Conservation (phyloP, 1,284 basidiomycete genomes). For the Cutaneotrichosporon sp. region DNA sequence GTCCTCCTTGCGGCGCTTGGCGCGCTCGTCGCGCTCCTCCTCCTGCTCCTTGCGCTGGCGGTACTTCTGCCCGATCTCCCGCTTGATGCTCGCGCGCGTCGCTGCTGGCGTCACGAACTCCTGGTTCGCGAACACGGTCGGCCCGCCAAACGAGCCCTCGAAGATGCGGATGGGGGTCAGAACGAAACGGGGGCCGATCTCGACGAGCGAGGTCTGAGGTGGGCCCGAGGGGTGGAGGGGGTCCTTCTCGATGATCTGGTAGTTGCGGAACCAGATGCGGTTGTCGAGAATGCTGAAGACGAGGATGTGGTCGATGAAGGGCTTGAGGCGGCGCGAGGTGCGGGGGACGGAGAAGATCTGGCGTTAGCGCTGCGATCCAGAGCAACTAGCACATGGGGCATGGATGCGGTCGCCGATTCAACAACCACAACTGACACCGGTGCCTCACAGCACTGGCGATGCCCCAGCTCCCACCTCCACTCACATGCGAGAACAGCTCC, state of each 20-base stretch:
- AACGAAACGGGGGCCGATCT: slow-evolving; percentile 97
- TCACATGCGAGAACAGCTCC: slow-evolving; percentile 93
- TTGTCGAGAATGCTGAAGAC: slow-evolving; percentile 94
- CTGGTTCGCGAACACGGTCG: slow-evolving; percentile 94
- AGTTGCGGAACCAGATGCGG: slow-evolving; percentile 99
- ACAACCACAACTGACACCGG: too few relatives aligned
- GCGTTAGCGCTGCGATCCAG: neutral
- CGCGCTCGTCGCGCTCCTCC: slow-evolving; percentile 66
- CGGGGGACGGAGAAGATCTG: slow-evolving; percentile 95
- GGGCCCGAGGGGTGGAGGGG: slow-evolving; percentile 60
- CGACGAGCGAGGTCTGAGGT: slow-evolving; percentile 69
- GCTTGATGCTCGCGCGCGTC: slow-evolving; percentile 69
- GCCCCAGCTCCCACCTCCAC: slow-evolving; percentile 49
- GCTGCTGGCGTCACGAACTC: slow-evolving; percentile 90
- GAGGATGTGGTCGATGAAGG: slow-evolving; percentile 96
- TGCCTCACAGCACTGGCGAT: too few relatives aligned
- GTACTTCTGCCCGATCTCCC: slow-evolving; percentile 78
- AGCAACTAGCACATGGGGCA: too few relatives aligned
- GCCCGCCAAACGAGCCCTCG: slow-evolving; percentile 93
- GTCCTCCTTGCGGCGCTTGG: slow-evolving; percentile 62
- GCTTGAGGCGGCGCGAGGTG: slow-evolving; percentile 85
- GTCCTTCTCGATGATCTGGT: slow-evolving; percentile 63
- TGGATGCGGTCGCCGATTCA: too few relatives aligned
- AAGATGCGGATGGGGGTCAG: slow-evolving; percentile 97
- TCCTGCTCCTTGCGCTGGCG: slow-evolving; percentile 76